Percentiles rank a stretch among this genome's conserved stretches.
phyloP scores from a whole-genome alignment of 2,329 filamentous ascomycete species.

The Trichoderma citrinoviride region DNA sequence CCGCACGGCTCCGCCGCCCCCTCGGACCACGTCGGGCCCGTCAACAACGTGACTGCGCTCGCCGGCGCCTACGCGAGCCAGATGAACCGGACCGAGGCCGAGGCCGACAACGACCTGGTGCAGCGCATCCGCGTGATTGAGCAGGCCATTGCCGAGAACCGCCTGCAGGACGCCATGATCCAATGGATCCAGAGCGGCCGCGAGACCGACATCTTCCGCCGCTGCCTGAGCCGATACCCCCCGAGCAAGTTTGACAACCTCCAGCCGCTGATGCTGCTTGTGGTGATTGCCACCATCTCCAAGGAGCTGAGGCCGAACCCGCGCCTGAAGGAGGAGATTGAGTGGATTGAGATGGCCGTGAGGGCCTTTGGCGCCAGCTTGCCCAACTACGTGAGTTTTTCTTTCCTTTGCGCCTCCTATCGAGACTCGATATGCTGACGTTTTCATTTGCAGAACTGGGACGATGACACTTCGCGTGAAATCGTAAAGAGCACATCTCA shows the following conservation, averaged over 20 bases:
- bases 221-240: constrained; percentile 39
- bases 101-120: constrained; percentile 51
- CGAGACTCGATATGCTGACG: constrained; percentile 4
- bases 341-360: constrained; percentile 61
- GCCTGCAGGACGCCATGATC: constrained; percentile 61
- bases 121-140: constrained; percentile 59
- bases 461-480: constrained; percentile 37
- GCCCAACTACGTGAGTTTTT: constrained; percentile 49
- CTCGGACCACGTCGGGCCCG: constrained; percentile 36
- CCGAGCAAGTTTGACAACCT: constrained; percentile 50
- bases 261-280: constrained; percentile 60
- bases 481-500: constrained; percentile 40
- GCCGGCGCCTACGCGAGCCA: constrained; percentile 38
- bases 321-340: constrained; percentile 54
- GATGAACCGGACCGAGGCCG: constrained; percentile 37
- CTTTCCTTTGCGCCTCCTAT: not conserved
- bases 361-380: constrained; percentile 50
- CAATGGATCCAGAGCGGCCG: constrained; percentile 65
- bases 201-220: constrained; percentile 61
- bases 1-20: constrained; percentile 35
- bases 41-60: constrained; percentile 35
- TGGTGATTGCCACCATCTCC: constrained; percentile 62
- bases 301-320: constrained; percentile 54
- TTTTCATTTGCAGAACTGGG: constrained; percentile 35
- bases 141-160: constrained; percentile 57